Evolutionary conservation across 257 asterid species (phyloP).

Genomic region (Solanum arcanum): DNA sequence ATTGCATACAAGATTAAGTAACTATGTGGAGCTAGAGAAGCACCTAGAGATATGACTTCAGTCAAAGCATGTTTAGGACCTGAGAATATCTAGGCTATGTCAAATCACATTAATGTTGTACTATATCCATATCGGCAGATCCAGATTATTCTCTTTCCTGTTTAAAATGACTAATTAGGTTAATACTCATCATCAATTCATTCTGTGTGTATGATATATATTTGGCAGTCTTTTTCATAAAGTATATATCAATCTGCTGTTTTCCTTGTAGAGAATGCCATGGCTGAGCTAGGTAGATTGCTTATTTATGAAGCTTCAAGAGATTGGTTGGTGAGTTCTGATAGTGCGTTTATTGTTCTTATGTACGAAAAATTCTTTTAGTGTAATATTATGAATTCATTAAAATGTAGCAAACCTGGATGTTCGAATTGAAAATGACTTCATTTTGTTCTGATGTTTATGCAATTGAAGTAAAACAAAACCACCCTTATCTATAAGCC

Average conservation of each 20-base stretch:
- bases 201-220: not conserved
- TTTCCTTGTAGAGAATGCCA: constrained; percentile 50
- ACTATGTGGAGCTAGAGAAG: not conserved
- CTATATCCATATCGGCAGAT: not conserved
- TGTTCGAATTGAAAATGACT: not conserved
- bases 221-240: not conserved
- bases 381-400: not conserved
- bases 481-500: not conserved
- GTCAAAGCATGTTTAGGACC: not conserved
- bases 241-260: not conserved
- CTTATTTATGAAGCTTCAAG: constrained; percentile 90
- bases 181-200: not conserved
- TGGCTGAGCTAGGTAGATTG: constrained; percentile 99
- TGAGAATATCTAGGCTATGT: not conserved
- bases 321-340: constrained; percentile 78
- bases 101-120: not conserved
- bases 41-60: not conserved
- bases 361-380: not conserved
- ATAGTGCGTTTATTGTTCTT: not conserved
- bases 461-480: not conserved
- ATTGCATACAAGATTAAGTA: not conserved
- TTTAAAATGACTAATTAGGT: not conserved
- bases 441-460: not conserved
- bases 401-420: not conserved
- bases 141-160: not conserved